phyloP scores from a whole-genome alignment of 202 grass and related monocot genomes.

The Dendrocalamus latiflorus region DNA sequence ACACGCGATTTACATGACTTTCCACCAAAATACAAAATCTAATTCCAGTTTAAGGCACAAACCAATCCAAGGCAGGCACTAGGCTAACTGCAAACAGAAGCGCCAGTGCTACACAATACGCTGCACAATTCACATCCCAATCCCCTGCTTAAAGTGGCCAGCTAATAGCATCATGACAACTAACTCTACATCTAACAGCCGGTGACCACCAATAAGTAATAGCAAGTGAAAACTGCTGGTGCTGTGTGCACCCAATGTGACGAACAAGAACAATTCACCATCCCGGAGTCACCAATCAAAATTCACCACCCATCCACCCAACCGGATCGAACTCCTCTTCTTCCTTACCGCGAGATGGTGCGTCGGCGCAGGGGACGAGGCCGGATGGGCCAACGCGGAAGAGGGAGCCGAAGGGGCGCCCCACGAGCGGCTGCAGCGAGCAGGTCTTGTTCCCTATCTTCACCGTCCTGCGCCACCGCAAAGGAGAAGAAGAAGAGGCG shows the following conservation, averaged over 20 bases:
- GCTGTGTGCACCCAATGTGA: no score
- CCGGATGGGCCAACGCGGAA: conserved; percentile 46
- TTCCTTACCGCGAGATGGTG: conserved; percentile 32
- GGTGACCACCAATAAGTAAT: no score
- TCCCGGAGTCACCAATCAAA: neutral
- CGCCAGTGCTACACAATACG: neutral
- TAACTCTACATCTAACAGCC: neutral
- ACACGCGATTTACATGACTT: neutral
- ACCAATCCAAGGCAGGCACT: neutral
- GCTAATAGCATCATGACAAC: no score
- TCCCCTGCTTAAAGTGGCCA: neutral
- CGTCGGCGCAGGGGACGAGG: conserved; percentile 29
- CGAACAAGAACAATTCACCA: neutral
- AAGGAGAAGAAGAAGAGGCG: neutral
- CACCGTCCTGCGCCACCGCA: conserved; percentile 45
- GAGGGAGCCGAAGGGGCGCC: conserved; percentile 72
- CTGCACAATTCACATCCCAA: neutral
- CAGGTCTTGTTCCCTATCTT: conserved; percentile 87
- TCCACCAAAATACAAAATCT: neutral
- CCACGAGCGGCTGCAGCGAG: conserved; percentile 63
- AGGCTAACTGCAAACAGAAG: neutral
- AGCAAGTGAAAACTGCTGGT: no score
- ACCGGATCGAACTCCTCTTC: neutral
- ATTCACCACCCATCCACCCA: neutral
- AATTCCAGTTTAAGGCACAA: neutral